A percentile compares a stretch with the other conserved stretches of the same genome.
phyloP scores from a whole-genome alignment of 805 yeast species.

The Ogataea nakhonphanomensis region DNA sequence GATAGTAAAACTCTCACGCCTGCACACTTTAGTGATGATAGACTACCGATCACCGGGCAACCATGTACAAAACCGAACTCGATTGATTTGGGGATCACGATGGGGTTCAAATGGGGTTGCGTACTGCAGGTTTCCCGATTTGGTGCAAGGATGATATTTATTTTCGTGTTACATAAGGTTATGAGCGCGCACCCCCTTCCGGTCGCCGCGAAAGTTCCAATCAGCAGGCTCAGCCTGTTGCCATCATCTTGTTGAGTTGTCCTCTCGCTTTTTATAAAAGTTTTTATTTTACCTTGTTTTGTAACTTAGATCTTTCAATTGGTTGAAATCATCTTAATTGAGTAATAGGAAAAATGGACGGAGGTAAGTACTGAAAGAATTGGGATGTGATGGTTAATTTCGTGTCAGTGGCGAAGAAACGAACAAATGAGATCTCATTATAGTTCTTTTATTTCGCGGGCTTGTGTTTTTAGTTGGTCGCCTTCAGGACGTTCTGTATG shows the following conservation, averaged over 20 bases:
- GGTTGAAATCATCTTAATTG: slow-evolving; percentile 15
- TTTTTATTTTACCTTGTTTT: slow-evolving; percentile 12
- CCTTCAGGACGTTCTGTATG: too few species aligned
- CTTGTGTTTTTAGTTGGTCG: too few species aligned
- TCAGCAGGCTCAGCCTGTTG: slow-evolving; percentile 11
- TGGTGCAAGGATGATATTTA: not conserved
- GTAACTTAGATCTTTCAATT: slow-evolving; percentile 16
- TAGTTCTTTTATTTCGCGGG: not conserved
- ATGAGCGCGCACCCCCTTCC: slow-evolving; percentile 12
- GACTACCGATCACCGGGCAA: too few species aligned
- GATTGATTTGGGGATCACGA: too few species aligned
- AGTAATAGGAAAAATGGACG: slow-evolving; percentile 45
- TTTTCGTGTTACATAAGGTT: slow-evolving; percentile 3
- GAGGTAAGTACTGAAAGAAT: slow-evolving; percentile 44
- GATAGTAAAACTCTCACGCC: too few species aligned
- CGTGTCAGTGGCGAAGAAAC: slow-evolving; percentile 8
- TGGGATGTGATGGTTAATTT: slow-evolving; percentile 1
- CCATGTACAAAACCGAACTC: too few species aligned
- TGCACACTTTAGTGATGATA: too few species aligned
- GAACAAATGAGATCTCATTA: slow-evolving; percentile 4
- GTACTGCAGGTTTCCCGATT: not conserved
- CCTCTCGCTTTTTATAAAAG: slow-evolving; percentile 19
- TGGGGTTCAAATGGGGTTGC: too few species aligned
- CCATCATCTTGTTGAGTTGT: slow-evolving; percentile 22
- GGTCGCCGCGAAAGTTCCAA: slow-evolving; percentile 13